These are phyloP conservation scores for Monosporascus sp. DNA, from an alignment of 2,329 filamentous ascomycete species.

Conservation along the genomic window DNA sequence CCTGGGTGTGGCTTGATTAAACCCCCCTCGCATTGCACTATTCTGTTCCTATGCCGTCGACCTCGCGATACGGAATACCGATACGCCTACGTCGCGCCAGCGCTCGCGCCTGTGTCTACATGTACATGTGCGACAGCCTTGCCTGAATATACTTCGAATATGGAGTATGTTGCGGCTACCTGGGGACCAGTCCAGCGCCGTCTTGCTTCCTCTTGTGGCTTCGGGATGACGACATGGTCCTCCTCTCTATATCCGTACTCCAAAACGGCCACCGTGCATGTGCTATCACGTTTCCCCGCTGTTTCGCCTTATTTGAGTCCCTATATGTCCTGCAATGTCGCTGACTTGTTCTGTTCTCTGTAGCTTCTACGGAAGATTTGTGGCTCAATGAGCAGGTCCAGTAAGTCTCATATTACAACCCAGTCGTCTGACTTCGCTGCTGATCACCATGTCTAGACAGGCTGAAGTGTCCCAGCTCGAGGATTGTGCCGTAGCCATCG, in stretches of 20 bases:
- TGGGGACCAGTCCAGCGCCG: no score
- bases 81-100: neutral
- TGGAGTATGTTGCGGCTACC: no score
- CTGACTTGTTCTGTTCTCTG: slow-evolving; percentile 12
- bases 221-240: no score
- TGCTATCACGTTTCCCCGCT: no score
- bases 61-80: neutral
- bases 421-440: neutral
- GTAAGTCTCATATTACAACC: slow-evolving; percentile 15
- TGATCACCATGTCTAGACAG: slow-evolving; percentile 33
- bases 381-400: slow-evolving; percentile 33
- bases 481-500: slow-evolving; percentile 72
- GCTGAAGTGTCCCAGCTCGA: slow-evolving; percentile 66
- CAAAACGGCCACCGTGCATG: no score
- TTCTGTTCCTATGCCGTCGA: neutral
- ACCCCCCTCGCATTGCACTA: neutral
- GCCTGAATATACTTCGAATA: no score
- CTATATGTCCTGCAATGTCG: neutral
- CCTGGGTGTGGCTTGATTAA: neutral
- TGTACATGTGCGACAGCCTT: neutral
- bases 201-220: no score
- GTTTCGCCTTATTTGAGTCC: neutral
- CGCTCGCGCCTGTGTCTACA: neutral
- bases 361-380: slow-evolving; percentile 33
- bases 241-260: no score